These are phyloP conservation scores for Paraphoma sp. DNA, from an alignment of 2,329 filamentous ascomycete species.

Conservation along the genomic window DNA sequence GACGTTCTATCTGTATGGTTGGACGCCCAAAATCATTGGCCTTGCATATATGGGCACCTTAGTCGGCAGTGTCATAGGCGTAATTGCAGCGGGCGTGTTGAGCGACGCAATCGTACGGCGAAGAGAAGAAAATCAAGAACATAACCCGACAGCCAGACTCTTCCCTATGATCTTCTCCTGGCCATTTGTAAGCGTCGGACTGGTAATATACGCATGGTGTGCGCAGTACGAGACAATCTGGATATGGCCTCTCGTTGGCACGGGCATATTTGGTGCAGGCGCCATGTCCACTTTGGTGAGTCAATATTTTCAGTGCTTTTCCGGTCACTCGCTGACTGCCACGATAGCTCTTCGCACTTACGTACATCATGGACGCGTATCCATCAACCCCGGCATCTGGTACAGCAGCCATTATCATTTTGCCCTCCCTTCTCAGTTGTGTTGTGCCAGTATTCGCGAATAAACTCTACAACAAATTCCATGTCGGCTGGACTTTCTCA, in stretches of 20 bases:
- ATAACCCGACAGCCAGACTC: constrained; percentile 21
- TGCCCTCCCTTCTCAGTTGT: background rate
- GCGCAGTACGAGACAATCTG: constrained; percentile 29
- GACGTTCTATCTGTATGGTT: constrained; percentile 31
- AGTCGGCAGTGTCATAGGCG: constrained; percentile 41
- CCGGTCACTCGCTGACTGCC: background rate
- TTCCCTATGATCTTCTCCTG: constrained; percentile 32
- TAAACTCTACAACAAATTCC: background rate
- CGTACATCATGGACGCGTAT: background rate
- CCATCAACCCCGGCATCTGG: background rate
- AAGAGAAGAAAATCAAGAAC: constrained; percentile 16
- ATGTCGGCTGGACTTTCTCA: background rate
- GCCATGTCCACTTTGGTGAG: background rate
- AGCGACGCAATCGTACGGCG: constrained; percentile 34
- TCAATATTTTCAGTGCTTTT: background rate
- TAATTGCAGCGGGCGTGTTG: constrained; percentile 35
- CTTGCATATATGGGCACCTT: constrained; percentile 33
- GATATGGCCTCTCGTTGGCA: constrained; percentile 35
- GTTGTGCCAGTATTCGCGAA: background rate
- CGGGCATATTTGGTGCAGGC: constrained; percentile 1
- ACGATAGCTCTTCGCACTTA: background rate
- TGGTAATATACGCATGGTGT: constrained; percentile 41
- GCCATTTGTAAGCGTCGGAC: constrained; percentile 24
- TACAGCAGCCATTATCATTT: background rate
- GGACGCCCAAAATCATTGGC: constrained; percentile 19